phyloP scores from a whole-genome alignment of 306 rosid species.

The Styphnolobium japonicum region DNA sequence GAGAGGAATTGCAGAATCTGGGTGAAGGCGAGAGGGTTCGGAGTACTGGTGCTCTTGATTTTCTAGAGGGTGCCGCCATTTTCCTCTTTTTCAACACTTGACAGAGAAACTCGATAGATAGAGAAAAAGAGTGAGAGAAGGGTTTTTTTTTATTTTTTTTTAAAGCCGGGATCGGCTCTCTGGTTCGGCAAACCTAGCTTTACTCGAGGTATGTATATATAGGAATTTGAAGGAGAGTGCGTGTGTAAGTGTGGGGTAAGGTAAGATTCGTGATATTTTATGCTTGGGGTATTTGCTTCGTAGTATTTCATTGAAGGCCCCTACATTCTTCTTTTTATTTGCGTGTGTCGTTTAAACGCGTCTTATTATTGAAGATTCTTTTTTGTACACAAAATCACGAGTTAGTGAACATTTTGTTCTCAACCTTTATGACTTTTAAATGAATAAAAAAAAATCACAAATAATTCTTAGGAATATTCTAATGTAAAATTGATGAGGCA shows the following conservation, averaged over 20 bases:
- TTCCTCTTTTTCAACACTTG: background rate
- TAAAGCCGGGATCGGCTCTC: conserved; percentile 47
- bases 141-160: background rate
- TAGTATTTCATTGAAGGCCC: conserved; percentile 25
- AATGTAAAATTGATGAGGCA: background rate
- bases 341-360: background rate
- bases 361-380: no score
- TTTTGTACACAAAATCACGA: no score
- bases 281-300: conserved; percentile 8
- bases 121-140: background rate
- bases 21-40: conserved; percentile 64
- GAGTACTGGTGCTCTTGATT: conserved; percentile 45
- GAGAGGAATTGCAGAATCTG: conserved; percentile 39
- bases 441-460: no score
- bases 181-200: conserved; percentile 80
- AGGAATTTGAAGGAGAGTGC: conserved; percentile 1
- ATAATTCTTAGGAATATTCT: no score
- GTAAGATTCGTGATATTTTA: conserved; percentile 28
- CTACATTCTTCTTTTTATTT: background rate
- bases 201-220: conserved; percentile 75
- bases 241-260: background rate
- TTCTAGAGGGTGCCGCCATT: conserved; percentile 79
- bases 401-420: no score
- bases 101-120: background rate
- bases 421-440: no score